Conservation (phyloP, 2,329 filamentous ascomycete genomes). For the Colletotrichum endophyticum region DNA sequence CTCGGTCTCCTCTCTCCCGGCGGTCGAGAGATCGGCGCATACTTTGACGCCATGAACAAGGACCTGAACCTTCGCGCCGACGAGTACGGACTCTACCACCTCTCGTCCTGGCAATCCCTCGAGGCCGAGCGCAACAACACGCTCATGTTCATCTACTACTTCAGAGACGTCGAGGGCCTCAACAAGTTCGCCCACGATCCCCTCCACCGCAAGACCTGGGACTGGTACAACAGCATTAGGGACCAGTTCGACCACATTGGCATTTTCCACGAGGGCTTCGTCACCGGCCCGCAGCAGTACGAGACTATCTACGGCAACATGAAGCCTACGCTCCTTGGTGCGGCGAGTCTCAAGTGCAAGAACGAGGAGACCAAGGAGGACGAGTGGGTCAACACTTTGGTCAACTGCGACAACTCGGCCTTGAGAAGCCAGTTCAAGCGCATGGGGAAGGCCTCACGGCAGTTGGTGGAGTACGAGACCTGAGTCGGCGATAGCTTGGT, state of each 20-base stretch:
- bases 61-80: slow-evolving; percentile 39
- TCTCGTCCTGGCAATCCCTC: slow-evolving; percentile 43
- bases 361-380: slow-evolving; percentile 26
- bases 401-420: slow-evolving; percentile 32
- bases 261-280: slow-evolving; percentile 61
- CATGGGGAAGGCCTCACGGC: slow-evolving; percentile 22
- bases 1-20: slow-evolving; percentile 53
- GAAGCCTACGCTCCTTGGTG: slow-evolving; percentile 40
- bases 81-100: slow-evolving; percentile 52
- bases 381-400: slow-evolving; percentile 38
- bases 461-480: neutral
- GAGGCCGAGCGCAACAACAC: slow-evolving; percentile 44
- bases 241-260: slow-evolving; percentile 43
- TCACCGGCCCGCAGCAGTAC: slow-evolving; percentile 46
- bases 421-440: slow-evolving; percentile 40
- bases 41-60: slow-evolving; percentile 42
- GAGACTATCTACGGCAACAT: slow-evolving; percentile 58
- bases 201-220: slow-evolving; percentile 53
- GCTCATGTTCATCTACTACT: slow-evolving; percentile 51
- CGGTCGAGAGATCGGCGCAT: slow-evolving; percentile 38
- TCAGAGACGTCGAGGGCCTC: slow-evolving; percentile 51
- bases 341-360: slow-evolving; percentile 24
- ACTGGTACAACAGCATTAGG: slow-evolving; percentile 46
- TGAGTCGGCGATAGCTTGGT: neutral
- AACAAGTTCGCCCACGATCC: slow-evolving; percentile 56